These are phyloP conservation scores for Alternaria atra DNA, from an alignment of 2,329 filamentous ascomycete genomes.

Conservation along the genomic window DNA sequence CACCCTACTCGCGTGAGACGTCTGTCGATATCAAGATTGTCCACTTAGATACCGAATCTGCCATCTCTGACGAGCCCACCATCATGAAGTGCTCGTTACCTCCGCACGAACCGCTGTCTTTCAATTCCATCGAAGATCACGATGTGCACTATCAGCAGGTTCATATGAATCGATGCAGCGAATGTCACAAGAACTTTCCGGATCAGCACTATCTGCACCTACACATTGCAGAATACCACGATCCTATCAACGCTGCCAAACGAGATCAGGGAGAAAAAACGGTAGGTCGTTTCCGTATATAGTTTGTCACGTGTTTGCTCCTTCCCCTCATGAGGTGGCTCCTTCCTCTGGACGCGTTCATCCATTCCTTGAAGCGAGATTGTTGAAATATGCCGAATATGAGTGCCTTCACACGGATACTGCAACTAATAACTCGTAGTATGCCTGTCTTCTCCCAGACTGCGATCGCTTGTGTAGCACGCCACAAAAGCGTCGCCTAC, in stretches of 20 bases:
- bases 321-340: not conserved
- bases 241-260: conserved; percentile 76
- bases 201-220: conserved; percentile 80
- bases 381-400: not conserved
- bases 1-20: conserved; percentile 39
- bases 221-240: conserved; percentile 92
- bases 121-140: conserved; percentile 80
- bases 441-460: conserved; percentile 86
- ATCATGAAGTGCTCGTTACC: conserved; percentile 84
- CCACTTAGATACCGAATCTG: conserved; percentile 62
- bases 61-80: conserved; percentile 41
- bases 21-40: conserved; percentile 54
- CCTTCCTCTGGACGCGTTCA: not conserved
- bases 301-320: not conserved
- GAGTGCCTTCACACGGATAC: conserved; percentile 15
- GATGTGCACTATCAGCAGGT: conserved; percentile 84
- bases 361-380: not conserved
- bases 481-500: conserved; percentile 82
- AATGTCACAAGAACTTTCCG: conserved; percentile 89
- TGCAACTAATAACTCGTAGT: conserved; percentile 60
- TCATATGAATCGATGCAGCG: conserved; percentile 84
- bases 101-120: conserved; percentile 77
- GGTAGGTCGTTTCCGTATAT: conserved; percentile 60
- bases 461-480: conserved; percentile 87
- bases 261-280: conserved; percentile 86